Conservation (phyloP, 345 rosid species). For the Schrenkiella parvula region DNA sequence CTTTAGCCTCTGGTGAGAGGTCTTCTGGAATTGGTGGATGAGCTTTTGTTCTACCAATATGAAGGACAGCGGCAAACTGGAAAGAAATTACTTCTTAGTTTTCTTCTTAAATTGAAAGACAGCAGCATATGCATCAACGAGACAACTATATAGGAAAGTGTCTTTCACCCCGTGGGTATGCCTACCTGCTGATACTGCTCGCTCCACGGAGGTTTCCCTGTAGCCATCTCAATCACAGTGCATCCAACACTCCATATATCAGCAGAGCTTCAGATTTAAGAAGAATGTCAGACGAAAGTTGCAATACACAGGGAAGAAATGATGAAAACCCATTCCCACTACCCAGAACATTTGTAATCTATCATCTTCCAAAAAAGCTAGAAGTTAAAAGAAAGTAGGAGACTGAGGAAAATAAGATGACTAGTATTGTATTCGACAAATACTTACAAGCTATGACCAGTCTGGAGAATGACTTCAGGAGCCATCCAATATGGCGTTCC, state of each 20-base stretch:
- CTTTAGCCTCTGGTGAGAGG: constrained; percentile 80
- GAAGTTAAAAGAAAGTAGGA: not conserved
- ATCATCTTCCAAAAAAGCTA: not conserved
- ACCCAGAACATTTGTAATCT: not conserved
- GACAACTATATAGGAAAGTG: constrained; percentile 8
- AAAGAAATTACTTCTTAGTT: constrained; percentile 18
- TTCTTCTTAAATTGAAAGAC: constrained; percentile 1
- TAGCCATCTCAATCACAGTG: constrained; percentile 97
- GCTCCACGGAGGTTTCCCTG: constrained; percentile 99
- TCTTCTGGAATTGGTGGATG: constrained; percentile 96
- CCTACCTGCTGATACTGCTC: constrained; percentile 90
- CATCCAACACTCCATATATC: constrained; percentile 97
- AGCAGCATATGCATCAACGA: not conserved
- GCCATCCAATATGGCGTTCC: constrained; percentile 98
- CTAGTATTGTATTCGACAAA: not conserved
- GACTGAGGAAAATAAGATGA: not conserved
- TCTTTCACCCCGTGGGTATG: constrained; percentile 9
- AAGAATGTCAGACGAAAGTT: constrained; percentile 15
- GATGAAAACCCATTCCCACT: not conserved
- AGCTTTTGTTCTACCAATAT: constrained; percentile 86
- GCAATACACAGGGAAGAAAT: not conserved
- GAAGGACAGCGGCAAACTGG: constrained; percentile 95
- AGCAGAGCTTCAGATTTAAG: constrained; percentile 65
- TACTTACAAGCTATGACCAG: constrained; percentile 90
- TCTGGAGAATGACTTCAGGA: constrained; percentile 93